phyloP scores from a whole-genome alignment of 1,284 basidiomycete species.

The Cerioporus squamosus region DNA sequence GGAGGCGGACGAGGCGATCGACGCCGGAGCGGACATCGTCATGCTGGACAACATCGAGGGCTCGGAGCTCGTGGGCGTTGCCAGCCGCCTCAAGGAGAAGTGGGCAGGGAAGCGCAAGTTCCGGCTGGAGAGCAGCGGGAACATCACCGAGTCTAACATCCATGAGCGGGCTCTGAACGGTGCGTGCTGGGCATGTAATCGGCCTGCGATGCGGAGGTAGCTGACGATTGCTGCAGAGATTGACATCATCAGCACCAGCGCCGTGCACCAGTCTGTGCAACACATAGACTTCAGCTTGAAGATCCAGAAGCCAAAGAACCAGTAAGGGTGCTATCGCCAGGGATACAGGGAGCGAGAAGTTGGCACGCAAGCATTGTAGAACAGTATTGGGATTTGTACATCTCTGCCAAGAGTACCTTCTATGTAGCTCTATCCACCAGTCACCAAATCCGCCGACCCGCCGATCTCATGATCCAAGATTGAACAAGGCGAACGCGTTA shows the following conservation, averaged over 20 bases:
- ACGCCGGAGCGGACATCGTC: conserved; percentile 94
- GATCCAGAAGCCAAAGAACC: conserved; percentile 66
- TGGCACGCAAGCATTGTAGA: background rate
- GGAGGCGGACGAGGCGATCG: conserved; percentile 95
- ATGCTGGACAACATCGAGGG: conserved; percentile 98
- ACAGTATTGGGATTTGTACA: conserved; percentile 1
- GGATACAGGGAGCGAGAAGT: background rate
- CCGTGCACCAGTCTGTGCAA: conserved; percentile 89
- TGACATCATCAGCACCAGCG: conserved; percentile 92
- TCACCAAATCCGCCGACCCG: background rate
- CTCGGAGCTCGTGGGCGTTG: conserved; percentile 67
- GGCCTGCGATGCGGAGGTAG: background rate
- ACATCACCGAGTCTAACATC: conserved; percentile 87
- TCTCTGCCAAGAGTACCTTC: background rate
- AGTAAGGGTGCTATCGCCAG: background rate
- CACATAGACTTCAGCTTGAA: conserved; percentile 96
- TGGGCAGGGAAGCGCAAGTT: conserved; percentile 85
- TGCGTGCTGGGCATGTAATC: conserved; percentile 36
- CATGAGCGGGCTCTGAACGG: conserved; percentile 76
- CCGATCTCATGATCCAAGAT: conserved; percentile 20
- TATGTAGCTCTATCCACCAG: conserved; percentile 10
- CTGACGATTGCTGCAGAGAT: conserved; percentile 63
- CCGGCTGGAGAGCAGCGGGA: conserved; percentile 90
- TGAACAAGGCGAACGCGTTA: conserved; percentile 76
- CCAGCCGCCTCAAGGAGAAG: conserved; percentile 72